A percentile compares a stretch with the other conserved stretches of the same genome.
These are phyloP conservation scores for Cymodocea nodosa DNA, from an alignment of 116 monocot species.

Conservation along the genomic window DNA sequence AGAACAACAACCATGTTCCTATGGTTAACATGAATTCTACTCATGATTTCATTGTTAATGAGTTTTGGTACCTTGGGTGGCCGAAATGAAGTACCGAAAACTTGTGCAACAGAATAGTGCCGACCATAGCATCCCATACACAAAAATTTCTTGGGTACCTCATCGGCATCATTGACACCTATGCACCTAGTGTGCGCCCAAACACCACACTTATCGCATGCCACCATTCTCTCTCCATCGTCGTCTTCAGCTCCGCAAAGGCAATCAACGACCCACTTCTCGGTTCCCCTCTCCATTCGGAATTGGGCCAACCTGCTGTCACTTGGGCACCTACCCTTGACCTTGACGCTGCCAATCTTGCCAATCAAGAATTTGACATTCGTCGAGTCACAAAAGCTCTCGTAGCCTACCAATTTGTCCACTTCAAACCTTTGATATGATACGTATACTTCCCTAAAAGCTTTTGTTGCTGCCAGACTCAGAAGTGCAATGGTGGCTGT, in stretches of 20 bases:
- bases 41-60: not conserved
- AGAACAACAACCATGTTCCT: too few species aligned
- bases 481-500: slow-evolving; percentile 54
- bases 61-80: not conserved
- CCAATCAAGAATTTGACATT: slow-evolving; percentile 31
- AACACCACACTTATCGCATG: slow-evolving; percentile 66
- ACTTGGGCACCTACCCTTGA: slow-evolving; percentile 41
- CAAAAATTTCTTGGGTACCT: slow-evolving; percentile 46
- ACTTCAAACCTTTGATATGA: slow-evolving; percentile 52
- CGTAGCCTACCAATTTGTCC: slow-evolving; percentile 32
- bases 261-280: slow-evolving; percentile 73
- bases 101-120: not conserved
- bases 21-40: too few species aligned
- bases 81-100: not conserved
- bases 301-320: slow-evolving; percentile 30
- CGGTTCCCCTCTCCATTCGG: slow-evolving; percentile 62
- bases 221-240: slow-evolving; percentile 83
- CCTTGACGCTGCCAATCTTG: slow-evolving; percentile 9
- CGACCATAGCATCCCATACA: slow-evolving; percentile 30
- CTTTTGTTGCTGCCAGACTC: slow-evolving; percentile 38
- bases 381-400: slow-evolving; percentile 6
- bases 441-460: slow-evolving; percentile 66
- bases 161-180: slow-evolving; percentile 43
- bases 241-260: slow-evolving; percentile 71
- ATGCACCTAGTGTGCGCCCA: slow-evolving; percentile 88